phyloP scores from a whole-genome alignment of 306 rosid species.

The Prunus armeniaca region DNA sequence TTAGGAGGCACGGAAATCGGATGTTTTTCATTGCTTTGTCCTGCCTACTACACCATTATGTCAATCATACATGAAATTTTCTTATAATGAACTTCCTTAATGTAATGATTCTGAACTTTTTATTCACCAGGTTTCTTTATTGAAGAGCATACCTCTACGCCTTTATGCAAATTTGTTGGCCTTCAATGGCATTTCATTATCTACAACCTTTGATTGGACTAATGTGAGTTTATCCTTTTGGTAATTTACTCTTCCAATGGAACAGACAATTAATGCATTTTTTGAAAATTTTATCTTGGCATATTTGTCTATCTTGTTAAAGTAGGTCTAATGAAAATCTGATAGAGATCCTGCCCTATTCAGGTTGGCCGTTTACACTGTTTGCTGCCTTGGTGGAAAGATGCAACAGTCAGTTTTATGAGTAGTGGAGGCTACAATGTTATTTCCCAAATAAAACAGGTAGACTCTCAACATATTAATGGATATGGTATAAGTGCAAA shows the following conservation, averaged over 20 bases:
- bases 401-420: constrained; percentile 47
- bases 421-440: constrained; percentile 54
- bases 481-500: not conserved
- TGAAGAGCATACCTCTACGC: constrained; percentile 49
- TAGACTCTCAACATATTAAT: not conserved
- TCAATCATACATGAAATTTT: not conserved
- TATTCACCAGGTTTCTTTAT: constrained; percentile 41
- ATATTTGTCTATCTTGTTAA: not conserved
- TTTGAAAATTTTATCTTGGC: not conserved
- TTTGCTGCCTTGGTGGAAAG: constrained; percentile 59
- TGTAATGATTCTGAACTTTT: not conserved
- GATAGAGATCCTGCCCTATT: not conserved
- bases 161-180: constrained; percentile 41
- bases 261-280: not conserved
- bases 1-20: not conserved
- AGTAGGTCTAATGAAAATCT: not conserved
- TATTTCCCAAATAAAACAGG: constrained; percentile 42
- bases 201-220: constrained; percentile 53
- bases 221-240: constrained; percentile 34
- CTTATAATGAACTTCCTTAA: not conserved
- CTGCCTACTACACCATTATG: not conserved
- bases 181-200: constrained; percentile 38
- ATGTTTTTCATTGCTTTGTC: no score
- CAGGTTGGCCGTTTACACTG: constrained; percentile 61
- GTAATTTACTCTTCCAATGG: not conserved